Conservation (phyloP, 2,329 filamentous ascomycete species). For the Exophiala viscosa region DNA sequence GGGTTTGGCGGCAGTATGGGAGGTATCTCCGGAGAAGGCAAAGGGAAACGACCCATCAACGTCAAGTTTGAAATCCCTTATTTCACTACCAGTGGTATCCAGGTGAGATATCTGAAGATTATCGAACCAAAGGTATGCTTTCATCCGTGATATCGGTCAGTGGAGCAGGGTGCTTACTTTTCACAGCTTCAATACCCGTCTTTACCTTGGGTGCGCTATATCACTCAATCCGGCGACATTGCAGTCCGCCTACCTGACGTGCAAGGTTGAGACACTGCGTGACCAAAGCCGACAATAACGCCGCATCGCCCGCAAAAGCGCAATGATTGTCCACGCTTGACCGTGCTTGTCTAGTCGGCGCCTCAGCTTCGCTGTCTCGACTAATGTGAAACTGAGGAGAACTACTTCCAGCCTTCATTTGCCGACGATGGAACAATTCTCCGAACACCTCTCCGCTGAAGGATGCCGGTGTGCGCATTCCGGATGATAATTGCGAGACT, state of each 20-base stretch:
- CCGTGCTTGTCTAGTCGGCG: too few relatives aligned
- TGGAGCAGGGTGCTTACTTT: background rate
- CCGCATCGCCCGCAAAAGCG: too few relatives aligned
- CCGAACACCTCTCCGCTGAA: too few relatives aligned
- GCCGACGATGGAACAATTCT: too few relatives aligned
- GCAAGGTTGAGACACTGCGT: constrained; percentile 39
- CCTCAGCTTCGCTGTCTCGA: too few relatives aligned
- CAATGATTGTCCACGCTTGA: too few relatives aligned
- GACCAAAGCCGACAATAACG: too few relatives aligned
- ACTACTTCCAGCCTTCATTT: too few relatives aligned
- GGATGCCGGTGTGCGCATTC: too few relatives aligned
- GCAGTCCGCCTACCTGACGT: constrained; percentile 91
- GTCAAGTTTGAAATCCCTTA: constrained; percentile 99
- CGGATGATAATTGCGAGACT: too few relatives aligned
- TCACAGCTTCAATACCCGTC: constrained; percentile 91
- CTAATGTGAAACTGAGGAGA: too few relatives aligned
- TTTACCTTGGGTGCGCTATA: constrained; percentile 95
- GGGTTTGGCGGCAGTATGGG: constrained; percentile 97
- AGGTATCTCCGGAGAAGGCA: constrained; percentile 70
- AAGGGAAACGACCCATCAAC: constrained; percentile 93
- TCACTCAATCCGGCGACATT: constrained; percentile 96
- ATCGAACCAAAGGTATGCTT: constrained; percentile 90
- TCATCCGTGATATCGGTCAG: constrained; percentile 3
- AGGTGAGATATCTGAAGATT: constrained; percentile 97
- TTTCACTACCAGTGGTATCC: constrained; percentile 98